These are phyloP conservation scores for Perkinsela sp. DNA, from an alignment of 208 protist genomes.

Conservation along the genomic window DNA sequence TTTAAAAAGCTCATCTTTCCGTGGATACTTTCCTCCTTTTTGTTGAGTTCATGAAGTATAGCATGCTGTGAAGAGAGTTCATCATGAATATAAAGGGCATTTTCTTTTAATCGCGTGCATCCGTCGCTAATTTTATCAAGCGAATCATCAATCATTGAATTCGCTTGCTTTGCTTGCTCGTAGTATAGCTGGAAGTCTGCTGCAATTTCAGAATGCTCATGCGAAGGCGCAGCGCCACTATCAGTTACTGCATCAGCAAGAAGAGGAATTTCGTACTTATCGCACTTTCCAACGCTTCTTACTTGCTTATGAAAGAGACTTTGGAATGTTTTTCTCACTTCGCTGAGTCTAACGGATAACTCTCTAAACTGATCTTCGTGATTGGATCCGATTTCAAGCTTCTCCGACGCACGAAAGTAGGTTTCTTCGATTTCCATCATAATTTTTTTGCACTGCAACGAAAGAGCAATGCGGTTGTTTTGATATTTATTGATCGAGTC, in stretches of 20 bases:
- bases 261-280: not conserved
- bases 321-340: not conserved
- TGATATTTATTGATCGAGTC: not conserved
- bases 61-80: conserved; percentile 19
- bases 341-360: not conserved
- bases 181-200: conserved; percentile 23
- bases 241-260: not conserved
- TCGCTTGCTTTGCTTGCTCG: conserved; percentile 12
- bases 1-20: conserved; percentile 18
- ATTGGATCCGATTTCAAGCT: not conserved
- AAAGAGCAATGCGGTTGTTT: not conserved
- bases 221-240: not conserved
- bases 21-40: conserved; percentile 11
- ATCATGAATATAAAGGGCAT: conserved; percentile 18
- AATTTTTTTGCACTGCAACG: not conserved
- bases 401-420: not conserved
- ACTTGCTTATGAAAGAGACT: not conserved
- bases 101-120: conserved; percentile 19
- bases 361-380: not conserved
- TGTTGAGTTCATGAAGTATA: conserved; percentile 13
- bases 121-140: conserved; percentile 25
- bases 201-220: conserved; percentile 13
- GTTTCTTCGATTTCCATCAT: not conserved
- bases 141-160: conserved; percentile 19
- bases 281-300: not conserved